Evolutionary conservation across 2,329 filamentous ascomycete genomes (phyloP).

Genomic region (Magnaporthiopsis rhizophila): DNA sequence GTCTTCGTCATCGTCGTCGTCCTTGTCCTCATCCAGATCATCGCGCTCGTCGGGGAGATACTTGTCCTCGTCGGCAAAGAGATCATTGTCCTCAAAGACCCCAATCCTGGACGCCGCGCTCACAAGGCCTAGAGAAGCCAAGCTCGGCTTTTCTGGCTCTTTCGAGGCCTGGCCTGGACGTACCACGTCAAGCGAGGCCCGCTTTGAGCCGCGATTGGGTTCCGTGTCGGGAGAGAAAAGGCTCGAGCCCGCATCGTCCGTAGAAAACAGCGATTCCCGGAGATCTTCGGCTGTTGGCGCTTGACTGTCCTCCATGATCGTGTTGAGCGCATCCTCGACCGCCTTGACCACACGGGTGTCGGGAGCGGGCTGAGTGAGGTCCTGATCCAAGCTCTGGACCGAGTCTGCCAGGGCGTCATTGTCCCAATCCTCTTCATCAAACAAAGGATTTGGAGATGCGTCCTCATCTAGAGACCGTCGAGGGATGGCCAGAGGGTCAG

Average conservation of each 20-base stretch:
- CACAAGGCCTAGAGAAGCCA: constrained; percentile 85
- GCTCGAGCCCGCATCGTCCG: constrained; percentile 40
- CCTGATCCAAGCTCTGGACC: constrained; percentile 70
- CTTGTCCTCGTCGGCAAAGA: constrained; percentile 83
- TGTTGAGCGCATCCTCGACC: constrained; percentile 84
- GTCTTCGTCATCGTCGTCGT: constrained; percentile 59
- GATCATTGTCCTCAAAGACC: constrained; percentile 87
- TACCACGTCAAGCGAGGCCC: constrained; percentile 25
- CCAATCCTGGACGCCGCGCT: constrained; percentile 80
- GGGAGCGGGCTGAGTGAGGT: constrained; percentile 51
- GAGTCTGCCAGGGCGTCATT: constrained; percentile 64
- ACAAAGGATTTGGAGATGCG: constrained; percentile 43
- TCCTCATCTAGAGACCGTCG: constrained; percentile 67
- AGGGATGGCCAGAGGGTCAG: constrained; percentile 32
- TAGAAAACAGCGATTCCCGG: constrained; percentile 57
- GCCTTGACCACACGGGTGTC: constrained; percentile 81
- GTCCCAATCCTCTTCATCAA: constrained; percentile 76
- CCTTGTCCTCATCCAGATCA: constrained; percentile 52
- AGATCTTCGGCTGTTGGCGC: constrained; percentile 56
- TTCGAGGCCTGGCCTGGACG: constrained; percentile 18
- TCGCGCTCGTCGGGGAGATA: constrained; percentile 81
- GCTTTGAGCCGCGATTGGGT: constrained; percentile 6
- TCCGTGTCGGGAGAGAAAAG: constrained; percentile 27
- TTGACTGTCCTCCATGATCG: constrained; percentile 78
- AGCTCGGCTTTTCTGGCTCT: constrained; percentile 65